Base-by-base conservation (phyloP, 805 yeast species). In the Schwanniomyces sp. region DNA sequence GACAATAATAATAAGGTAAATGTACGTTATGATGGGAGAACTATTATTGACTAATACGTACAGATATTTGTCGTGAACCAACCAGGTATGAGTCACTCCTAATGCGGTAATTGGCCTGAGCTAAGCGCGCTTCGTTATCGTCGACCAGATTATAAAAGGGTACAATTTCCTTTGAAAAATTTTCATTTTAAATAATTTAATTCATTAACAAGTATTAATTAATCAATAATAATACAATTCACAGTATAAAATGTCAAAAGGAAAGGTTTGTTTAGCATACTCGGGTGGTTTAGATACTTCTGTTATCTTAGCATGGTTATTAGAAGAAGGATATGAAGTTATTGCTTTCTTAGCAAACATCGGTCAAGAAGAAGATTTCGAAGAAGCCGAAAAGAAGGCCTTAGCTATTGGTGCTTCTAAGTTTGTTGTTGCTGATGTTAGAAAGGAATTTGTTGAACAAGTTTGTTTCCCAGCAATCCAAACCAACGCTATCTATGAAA, bases 281-380 rank as follows among this genome's bases (percentile, higher is more conserved):
- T 94, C 98, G 44, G 99, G 99, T 63, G 99, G 99, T 78, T 82
- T 94, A 63, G 99, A 94, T 69, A 94, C 99, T 80, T 91, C 97
- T 25, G 88, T 94, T 53, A 94, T 94, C 63, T 84, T 94, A 58
- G 99, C 99, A 41, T 94, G 99, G 99, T 82, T 94, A 70, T 80
- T 94, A 57, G 99, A 94, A 72, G 82, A 94, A 76, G 99, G 97
- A 54, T 94, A 92, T 74, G 99, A 94, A 75, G 99, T 94, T 50
- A 85, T 94, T 66, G 97, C 97, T 48, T 94, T 94, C 79, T 83
- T 94, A 85, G 99, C 99, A 66, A 86, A 94, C 75, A 91, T 94
- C 61, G 99, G 99, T 61, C 99, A 94, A 79, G 99, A 94, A 78
- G 99, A 94, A 79, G 99, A 94, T 74, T 94, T 94, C 62, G 97